Conservation (phyloP, 2,329 filamentous ascomycete species). For the Arthroderma uncinatum region DNA sequence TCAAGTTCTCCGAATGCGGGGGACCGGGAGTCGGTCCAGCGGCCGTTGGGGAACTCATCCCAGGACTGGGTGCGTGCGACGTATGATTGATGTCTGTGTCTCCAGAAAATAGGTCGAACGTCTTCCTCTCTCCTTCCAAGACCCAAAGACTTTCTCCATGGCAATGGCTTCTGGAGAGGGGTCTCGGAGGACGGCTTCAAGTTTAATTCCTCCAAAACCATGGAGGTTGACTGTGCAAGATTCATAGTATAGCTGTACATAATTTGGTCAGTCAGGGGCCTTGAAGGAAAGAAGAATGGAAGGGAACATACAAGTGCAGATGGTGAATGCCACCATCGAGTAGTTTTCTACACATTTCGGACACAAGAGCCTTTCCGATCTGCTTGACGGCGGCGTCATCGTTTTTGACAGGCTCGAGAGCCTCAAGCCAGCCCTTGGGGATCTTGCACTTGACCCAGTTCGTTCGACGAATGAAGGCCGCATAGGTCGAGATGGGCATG, state of each 20-base stretch:
- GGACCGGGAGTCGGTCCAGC: conserved; percentile 94
- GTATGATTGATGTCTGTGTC: conserved; percentile 92
- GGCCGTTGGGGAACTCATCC: conserved; percentile 98
- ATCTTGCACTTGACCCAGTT: conserved; percentile 84
- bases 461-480: conserved; percentile 78
- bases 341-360: conserved; percentile 79
- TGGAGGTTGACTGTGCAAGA: conserved; percentile 80
- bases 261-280: not conserved
- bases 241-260: conserved; percentile 81
- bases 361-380: conserved; percentile 74
- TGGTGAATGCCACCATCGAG: conserved; percentile 73
- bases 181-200: conserved; percentile 67
- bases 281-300: not conserved
- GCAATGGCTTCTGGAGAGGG: conserved; percentile 77
- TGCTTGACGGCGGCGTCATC: conserved; percentile 88
- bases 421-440: conserved; percentile 67
- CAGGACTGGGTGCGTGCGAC: conserved; percentile 92
- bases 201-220: conserved; percentile 82
- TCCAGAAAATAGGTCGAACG: conserved; percentile 97
- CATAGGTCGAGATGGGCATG: conserved; percentile 92
- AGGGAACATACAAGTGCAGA: conserved; percentile 63
- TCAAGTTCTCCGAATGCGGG: conserved; percentile 94
- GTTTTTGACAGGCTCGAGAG: conserved; percentile 87
- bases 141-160: conserved; percentile 90
- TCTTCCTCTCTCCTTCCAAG: conserved; percentile 84